A percentile compares a stretch with the other conserved stretches of the same genome.
Conservation (phyloP, 768 basidiomycete genomes). For the Auriculariales sp. region DNA sequence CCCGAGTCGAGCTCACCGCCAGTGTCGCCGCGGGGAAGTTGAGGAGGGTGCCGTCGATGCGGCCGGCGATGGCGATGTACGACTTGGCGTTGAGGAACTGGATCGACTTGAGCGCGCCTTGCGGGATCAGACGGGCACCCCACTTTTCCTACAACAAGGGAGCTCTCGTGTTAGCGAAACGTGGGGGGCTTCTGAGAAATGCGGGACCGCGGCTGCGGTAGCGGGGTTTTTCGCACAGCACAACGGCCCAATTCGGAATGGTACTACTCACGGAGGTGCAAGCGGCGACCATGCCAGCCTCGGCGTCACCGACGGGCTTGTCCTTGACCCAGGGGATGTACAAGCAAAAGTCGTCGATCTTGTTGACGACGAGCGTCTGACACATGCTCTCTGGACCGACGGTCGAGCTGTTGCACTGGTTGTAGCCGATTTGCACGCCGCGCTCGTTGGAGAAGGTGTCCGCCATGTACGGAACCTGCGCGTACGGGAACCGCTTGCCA, state of each 20-base stretch:
- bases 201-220: slow-evolving; percentile 15
- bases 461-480: slow-evolving; percentile 14
- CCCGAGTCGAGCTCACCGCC: slow-evolving; percentile 66
- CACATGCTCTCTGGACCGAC: slow-evolving; percentile 46
- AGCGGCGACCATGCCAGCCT: slow-evolving; percentile 60
- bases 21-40: slow-evolving; percentile 36
- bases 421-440: slow-evolving; percentile 50
- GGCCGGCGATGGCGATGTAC: slow-evolving; percentile 49
- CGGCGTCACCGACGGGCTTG: slow-evolving; percentile 46
- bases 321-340: slow-evolving; percentile 43
- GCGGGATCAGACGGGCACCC: slow-evolving; percentile 64
- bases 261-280: slow-evolving; percentile 38
- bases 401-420: slow-evolving; percentile 53
- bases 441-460: slow-evolving; percentile 24
- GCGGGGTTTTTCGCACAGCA: slow-evolving; percentile 21
- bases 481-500: not conserved
- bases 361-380: slow-evolving; percentile 58
- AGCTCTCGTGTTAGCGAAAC: no score
- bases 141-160: slow-evolving; percentile 44
- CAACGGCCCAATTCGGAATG: not conserved
- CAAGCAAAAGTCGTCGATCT: slow-evolving; percentile 47
- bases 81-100: slow-evolving; percentile 31
- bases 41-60: slow-evolving; percentile 44
- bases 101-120: slow-evolving; percentile 44
- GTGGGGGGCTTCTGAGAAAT: no score